A percentile compares a stretch with the other conserved stretches of the same genome.
Evolutionary conservation across 306 rosid genomes (phyloP).

Genomic region (Hippophae gyantsensis): DNA sequence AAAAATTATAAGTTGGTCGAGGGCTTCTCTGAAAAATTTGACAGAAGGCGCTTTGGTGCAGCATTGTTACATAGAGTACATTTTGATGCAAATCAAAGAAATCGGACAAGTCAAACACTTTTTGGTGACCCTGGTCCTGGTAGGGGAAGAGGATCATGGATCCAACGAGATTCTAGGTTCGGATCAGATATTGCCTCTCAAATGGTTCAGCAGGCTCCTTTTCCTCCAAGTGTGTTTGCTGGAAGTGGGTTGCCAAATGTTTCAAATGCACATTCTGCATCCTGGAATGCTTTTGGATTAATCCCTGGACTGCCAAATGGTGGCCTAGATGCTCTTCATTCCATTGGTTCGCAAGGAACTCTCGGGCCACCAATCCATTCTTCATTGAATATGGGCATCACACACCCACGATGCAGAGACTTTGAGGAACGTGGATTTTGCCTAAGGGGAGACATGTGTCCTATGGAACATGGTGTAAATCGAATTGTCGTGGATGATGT

Average conservation of each 20-base stretch:
- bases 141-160: constrained; percentile 90
- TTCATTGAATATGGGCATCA: constrained; percentile 63
- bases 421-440: constrained; percentile 99
- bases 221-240: constrained; percentile 58
- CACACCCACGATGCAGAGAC: constrained; percentile 90
- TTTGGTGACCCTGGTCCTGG: constrained; percentile 47
- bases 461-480: constrained; percentile 96
- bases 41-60: constrained; percentile 57
- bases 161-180: constrained; percentile 74
- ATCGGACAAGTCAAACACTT: constrained; percentile 46
- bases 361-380: constrained; percentile 79
- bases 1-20: constrained; percentile 40
- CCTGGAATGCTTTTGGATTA: constrained; percentile 87
- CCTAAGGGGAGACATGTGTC: constrained; percentile 98
- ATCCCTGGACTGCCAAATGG: constrained; percentile 75
- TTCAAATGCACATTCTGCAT: constrained; percentile 62
- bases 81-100: constrained; percentile 55
- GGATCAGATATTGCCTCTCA: constrained; percentile 78
- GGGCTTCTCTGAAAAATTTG: constrained; percentile 48
- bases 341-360: constrained; percentile 78
- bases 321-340: constrained; percentile 72
- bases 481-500: constrained; percentile 98
- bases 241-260: constrained; percentile 81
- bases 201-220: constrained; percentile 69
- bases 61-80: constrained; percentile 43